These are phyloP conservation scores for Stagonosporopsis chrysanthemi DNA, from an alignment of 2,329 filamentous ascomycete genomes.

Conservation along the genomic window DNA sequence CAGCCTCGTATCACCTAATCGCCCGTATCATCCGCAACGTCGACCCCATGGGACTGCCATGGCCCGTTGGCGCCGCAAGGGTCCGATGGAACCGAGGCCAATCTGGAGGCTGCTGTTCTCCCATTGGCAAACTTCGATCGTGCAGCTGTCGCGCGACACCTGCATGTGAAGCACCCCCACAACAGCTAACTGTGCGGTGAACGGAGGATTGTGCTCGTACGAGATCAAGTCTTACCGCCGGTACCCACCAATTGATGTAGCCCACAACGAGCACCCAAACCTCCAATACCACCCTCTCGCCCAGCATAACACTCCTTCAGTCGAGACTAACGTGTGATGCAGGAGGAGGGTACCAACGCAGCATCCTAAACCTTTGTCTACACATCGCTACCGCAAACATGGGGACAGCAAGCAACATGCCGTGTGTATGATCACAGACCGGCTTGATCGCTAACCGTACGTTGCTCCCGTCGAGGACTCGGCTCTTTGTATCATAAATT, in stretches of 20 bases:
- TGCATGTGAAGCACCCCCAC: constrained; percentile 5
- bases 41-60: constrained; percentile 15
- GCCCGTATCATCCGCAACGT: not conserved
- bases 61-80: constrained; percentile 5
- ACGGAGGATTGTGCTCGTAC: not conserved
- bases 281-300: not conserved
- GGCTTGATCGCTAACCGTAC: constrained; percentile 9
- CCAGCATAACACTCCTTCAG: not conserved
- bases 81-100: constrained; percentile 12
- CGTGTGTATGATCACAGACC: constrained; percentile 12
- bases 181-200: not conserved
- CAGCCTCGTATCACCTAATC: constrained; percentile 5
- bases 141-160: not conserved
- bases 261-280: not conserved
- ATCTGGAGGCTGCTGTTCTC: not conserved
- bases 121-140: constrained; percentile 6
- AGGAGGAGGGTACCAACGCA: no score
- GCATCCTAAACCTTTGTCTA: no score
- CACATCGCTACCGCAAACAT: no score
- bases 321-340: no score
- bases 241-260: not conserved
- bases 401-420: not conserved
- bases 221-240: not conserved
- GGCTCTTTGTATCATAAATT: constrained; percentile 1
- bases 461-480: constrained; percentile 17